Conservation (phyloP, 495 filamentous ascomycete species). For the Neurospora sp. region DNA sequence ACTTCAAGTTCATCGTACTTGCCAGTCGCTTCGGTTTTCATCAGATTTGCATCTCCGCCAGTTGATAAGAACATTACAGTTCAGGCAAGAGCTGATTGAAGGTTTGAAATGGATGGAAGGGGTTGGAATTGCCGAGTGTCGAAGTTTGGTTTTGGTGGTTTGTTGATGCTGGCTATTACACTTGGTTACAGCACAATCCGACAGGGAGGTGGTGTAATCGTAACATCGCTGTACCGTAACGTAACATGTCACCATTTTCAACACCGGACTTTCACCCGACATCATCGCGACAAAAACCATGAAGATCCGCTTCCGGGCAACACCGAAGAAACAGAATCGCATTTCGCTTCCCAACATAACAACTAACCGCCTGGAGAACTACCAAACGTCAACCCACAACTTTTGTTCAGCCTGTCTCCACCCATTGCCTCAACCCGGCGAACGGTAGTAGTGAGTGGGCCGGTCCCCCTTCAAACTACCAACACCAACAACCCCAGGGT, state of each 20-base stretch:
- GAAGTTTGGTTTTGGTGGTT: background rate
- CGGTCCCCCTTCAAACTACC: background rate
- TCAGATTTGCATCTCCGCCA: background rate
- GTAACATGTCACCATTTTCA: too few relatives aligned
- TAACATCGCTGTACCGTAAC: background rate
- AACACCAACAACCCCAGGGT: background rate
- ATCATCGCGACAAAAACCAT: background rate
- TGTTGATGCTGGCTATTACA: background rate
- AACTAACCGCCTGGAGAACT: too few relatives aligned
- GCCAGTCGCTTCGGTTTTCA: too few relatives aligned
- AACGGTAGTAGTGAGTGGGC: background rate
- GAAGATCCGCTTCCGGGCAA: background rate
- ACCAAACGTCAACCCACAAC: too few relatives aligned
- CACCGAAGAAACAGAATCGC: too few relatives aligned
- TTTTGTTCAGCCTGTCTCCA: background rate
- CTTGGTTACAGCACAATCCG: too few relatives aligned
- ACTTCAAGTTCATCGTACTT: too few relatives aligned
- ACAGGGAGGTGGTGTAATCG: too few relatives aligned
- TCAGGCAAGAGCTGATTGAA: background rate
- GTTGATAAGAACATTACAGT: background rate
- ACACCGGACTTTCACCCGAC: background rate
- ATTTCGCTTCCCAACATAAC: too few relatives aligned
- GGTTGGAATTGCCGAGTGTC: background rate
- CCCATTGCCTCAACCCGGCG: background rate
- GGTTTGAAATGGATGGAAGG: background rate